These are phyloP conservation scores for Saturnispora gosingensis DNA, from an alignment of 805 yeast species.

Conservation along the genomic window DNA sequence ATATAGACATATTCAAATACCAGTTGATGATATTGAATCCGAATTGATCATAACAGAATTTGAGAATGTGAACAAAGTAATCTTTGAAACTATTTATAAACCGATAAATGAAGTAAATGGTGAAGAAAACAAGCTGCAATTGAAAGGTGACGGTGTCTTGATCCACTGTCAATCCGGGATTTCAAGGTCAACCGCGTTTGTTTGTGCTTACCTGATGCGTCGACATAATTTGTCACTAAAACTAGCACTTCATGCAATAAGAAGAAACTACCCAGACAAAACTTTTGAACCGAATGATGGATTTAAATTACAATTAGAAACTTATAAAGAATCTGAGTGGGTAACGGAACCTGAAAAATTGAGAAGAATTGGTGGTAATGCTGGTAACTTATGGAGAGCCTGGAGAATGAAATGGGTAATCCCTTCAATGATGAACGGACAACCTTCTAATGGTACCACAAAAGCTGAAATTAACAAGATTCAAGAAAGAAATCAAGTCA, in stretches of 20 bases:
- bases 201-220: conserved; percentile 42
- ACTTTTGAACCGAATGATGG: conserved; percentile 63
- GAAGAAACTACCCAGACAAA: conserved; percentile 39
- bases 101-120: conserved; percentile 14
- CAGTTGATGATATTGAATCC: conserved; percentile 62
- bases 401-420: conserved; percentile 14
- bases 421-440: conserved; percentile 21
- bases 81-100: conserved; percentile 50
- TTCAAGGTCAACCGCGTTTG: conserved; percentile 39
- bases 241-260: conserved; percentile 70
- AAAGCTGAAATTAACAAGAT: conserved; percentile 2
- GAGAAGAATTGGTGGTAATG: conserved; percentile 11
- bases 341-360: conserved; percentile 29
- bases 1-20: conserved; percentile 51
- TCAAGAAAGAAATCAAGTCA: conserved; percentile 14
- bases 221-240: conserved; percentile 44
- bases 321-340: conserved; percentile 41
- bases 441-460: conserved; percentile 11
- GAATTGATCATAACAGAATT: conserved; percentile 58
- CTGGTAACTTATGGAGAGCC: conserved; percentile 12
- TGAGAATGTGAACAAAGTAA: conserved; percentile 53
- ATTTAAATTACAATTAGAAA: conserved; percentile 60
- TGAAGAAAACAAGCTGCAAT: conserved; percentile 15
- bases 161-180: conserved; percentile 47
- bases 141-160: conserved; percentile 24